phyloP scores from a whole-genome alignment of 2,329 filamentous ascomycete species.

The Fusarium sterilihyphosum region DNA sequence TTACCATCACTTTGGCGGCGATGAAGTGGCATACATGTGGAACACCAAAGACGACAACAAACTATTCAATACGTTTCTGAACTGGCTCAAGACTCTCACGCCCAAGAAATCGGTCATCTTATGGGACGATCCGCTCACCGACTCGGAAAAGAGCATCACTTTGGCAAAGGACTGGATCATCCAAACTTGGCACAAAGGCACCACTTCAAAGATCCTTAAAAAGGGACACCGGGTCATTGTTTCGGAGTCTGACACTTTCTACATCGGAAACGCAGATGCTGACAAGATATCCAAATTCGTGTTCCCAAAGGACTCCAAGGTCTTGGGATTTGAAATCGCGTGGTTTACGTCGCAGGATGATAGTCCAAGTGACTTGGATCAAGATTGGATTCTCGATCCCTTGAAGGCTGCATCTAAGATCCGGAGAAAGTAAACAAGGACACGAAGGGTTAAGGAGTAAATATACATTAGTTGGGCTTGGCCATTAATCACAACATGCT shows the following conservation, averaged over 20 bases:
- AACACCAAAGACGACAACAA: conserved; percentile 7
- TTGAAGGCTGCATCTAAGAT: conserved; percentile 2
- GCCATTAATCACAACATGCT: accelerated
- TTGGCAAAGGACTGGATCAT: conserved; percentile 9
- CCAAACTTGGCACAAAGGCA: conserved; percentile 10
- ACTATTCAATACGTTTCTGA: not conserved
- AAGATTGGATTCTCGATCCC: conserved; percentile 3
- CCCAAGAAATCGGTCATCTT: not conserved
- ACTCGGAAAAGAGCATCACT: not conserved
- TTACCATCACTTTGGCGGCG: conserved; percentile 6
- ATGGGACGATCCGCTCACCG: conserved; percentile 9
- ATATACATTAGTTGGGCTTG: accelerated
- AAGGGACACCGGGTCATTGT: conserved; percentile 1
- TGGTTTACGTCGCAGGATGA: conserved; percentile 12
- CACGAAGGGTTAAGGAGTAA: no score
- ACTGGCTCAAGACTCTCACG: not conserved
- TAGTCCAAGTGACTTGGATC: not conserved
- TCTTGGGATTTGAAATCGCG: not conserved
- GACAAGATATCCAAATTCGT: not conserved
- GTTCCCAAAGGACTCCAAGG: not conserved
- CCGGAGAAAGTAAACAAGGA: not conserved
- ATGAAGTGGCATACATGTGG: conserved; percentile 11
- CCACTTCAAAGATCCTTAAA: not conserved
- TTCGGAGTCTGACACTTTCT: conserved; percentile 1
- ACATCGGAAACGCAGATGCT: conserved; percentile 1